Evolutionary conservation across 2,329 filamentous ascomycete species (phyloP).

Genomic region (Coniochaeta sp.): DNA sequence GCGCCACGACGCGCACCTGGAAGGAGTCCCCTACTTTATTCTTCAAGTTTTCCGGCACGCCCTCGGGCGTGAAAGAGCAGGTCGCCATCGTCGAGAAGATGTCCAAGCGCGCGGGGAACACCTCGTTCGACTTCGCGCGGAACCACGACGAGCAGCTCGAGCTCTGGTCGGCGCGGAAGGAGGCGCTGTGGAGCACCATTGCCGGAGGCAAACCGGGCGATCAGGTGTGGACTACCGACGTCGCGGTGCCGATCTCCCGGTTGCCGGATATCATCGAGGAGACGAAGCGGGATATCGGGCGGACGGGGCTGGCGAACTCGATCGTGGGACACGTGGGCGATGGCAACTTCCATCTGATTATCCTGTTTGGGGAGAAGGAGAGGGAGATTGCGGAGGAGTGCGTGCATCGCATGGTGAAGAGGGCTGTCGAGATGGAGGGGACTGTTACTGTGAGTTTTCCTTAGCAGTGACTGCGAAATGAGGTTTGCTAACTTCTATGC

Average conservation of each 20-base stretch:
- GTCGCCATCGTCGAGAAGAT: conserved; percentile 59
- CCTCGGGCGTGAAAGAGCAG: conserved; percentile 69
- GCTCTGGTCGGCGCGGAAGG: conserved; percentile 78
- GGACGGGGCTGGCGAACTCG: conserved; percentile 64
- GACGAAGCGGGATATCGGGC: conserved; percentile 65
- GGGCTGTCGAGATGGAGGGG: conserved; percentile 76
- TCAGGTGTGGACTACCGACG: conserved; percentile 78
- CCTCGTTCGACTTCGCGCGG: conserved; percentile 71
- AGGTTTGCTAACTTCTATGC: not conserved
- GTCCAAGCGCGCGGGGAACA: conserved; percentile 53
- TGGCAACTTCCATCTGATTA: conserved; percentile 59
- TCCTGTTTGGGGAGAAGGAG: conserved; percentile 59
- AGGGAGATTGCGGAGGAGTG: conserved; percentile 60
- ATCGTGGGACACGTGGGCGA: conserved; percentile 69
- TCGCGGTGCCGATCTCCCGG: conserved; percentile 72
- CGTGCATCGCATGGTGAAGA: conserved; percentile 79
- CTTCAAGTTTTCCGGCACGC: conserved; percentile 76
- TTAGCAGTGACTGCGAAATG: not conserved
- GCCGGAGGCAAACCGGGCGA: conserved; percentile 58
- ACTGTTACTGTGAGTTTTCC: conserved; percentile 58
- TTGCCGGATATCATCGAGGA: conserved; percentile 71
- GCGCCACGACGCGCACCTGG: conserved; percentile 61
- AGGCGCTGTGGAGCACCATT: conserved; percentile 76
- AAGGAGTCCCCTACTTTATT: conserved; percentile 69
- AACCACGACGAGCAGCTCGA: conserved; percentile 64